Base-by-base conservation (phyloP, 768 basidiomycete species). In the Wakefieldia striispora region DNA sequence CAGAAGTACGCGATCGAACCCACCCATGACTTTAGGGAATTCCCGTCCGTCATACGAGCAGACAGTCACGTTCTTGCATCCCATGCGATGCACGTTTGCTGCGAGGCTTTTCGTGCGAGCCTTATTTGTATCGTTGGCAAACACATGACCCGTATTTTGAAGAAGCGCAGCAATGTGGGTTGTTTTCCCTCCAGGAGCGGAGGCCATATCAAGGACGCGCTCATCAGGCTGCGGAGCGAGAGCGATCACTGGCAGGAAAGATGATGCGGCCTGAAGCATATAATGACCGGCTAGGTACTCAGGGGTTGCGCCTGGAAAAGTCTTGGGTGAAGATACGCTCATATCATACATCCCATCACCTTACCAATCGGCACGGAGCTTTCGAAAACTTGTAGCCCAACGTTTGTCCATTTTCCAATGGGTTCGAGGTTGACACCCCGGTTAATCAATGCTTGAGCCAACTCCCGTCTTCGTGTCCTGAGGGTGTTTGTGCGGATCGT, bases 221-320 rank as follows among this genome's bases (percentile, higher is more conserved):
- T 98, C 97, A 51, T 90, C 81, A 2, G 93, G 92, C 62, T 95
- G 88, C 6, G 97, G 97, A 21, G 82, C 76, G 34, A 99, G 86
- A 4, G 97, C 92, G 55, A 98, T 95, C 62, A 98, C 97, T 46
- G 97, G 97, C n/a, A 99, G 80, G 79, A 99, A 97, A 1, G 97
- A 98, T 6, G 94, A 95, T 11, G 97, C 97, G 6, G 97, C 92
- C 75, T 99, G 97, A 21, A 98, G 88, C 91, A 99, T 98, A 71
- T 99, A 99, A 66, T 99, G 95, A 3, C 97, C 97, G 0, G 97
- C 94, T 34, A 99, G 83, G 70, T 99, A 99, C 72, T 99, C 97
- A 11, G 97, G 97, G 2, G 97, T 98, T 6, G 97, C 97, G 66
- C 90, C 85, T 86, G 57, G 29, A 27, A 36, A 45, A 13, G 13